phyloP scores from a whole-genome alignment of 2,329 filamentous ascomycete species.

The Neoscytalidium dimidiatum region DNA sequence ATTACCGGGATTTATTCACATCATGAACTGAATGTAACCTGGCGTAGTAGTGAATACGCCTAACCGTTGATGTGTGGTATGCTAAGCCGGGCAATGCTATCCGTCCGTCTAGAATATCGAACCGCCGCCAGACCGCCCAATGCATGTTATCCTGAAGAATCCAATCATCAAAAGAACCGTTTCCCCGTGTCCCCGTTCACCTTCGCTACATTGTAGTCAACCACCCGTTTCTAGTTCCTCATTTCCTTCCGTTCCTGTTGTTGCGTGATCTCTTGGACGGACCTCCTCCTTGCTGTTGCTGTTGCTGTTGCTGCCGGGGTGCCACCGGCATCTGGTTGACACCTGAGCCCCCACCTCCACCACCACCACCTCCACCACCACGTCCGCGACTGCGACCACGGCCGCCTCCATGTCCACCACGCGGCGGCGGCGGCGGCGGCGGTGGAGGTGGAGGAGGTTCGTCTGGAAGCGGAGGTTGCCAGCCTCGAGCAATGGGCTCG shows the following conservation, averaged over 20 bases:
- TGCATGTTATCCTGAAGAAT: background rate
- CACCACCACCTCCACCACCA: background rate
- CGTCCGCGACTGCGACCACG: conserved; percentile 2
- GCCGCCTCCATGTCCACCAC: conserved; percentile 1
- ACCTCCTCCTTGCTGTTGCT: background rate
- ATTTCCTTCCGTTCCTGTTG: conserved; percentile 2
- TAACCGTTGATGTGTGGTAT: background rate
- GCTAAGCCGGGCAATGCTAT: background rate
- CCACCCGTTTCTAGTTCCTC: no score
- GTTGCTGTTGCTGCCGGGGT: no score
- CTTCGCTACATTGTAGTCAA: no score
- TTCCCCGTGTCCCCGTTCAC: no score
- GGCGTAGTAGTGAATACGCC: background rate
- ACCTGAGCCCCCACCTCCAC: background rate
- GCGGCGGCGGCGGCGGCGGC: background rate
- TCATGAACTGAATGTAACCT: background rate
- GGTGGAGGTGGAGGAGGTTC: conserved; percentile 1
- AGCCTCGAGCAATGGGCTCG: background rate
- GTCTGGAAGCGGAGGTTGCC: conserved; percentile 17
- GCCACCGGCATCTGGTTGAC: background rate
- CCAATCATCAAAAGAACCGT: background rate
- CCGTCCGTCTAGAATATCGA: background rate
- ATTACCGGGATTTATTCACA: background rate
- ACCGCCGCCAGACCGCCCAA: background rate
- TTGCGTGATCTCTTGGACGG: background rate